Conservation (phyloP, 2,329 filamentous ascomycete genomes). For the Aspergillus thermomutatus region DNA sequence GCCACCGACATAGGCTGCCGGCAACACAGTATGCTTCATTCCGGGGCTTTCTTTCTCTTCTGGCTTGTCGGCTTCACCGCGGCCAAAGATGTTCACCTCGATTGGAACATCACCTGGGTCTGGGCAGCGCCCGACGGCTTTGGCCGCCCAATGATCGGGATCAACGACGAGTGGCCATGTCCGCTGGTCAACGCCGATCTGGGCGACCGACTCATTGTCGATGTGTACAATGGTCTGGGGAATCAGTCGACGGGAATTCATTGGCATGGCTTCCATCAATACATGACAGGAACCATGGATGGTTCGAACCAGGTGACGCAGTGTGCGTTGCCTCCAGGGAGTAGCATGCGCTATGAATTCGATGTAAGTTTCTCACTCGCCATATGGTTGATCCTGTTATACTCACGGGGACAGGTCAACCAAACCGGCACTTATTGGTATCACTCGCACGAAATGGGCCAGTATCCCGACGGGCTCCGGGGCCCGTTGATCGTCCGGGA, state of each 20-base stretch:
- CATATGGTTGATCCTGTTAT: not conserved
- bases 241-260: slow-evolving; percentile 40
- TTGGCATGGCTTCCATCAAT: slow-evolving; percentile 70
- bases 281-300: slow-evolving; percentile 68
- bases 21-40: not conserved
- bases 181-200: slow-evolving; percentile 50
- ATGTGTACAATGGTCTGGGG: slow-evolving; percentile 38
- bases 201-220: slow-evolving; percentile 38
- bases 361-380: slow-evolving; percentile 23
- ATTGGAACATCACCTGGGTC: slow-evolving; percentile 63
- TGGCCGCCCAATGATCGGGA: slow-evolving; percentile 65
- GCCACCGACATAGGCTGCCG: not conserved
- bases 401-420: slow-evolving; percentile 38
- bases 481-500: slow-evolving; percentile 65
- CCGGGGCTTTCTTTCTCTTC: not conserved
- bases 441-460: slow-evolving; percentile 64
- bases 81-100: slow-evolving; percentile 40
- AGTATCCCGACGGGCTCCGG: slow-evolving; percentile 68
- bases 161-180: slow-evolving; percentile 74
- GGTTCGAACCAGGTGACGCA: slow-evolving; percentile 65
- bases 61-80: not conserved
- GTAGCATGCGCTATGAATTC: slow-evolving; percentile 67
- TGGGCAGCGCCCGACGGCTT: slow-evolving; percentile 68
- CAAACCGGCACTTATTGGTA: slow-evolving; percentile 80
- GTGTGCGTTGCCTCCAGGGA: slow-evolving; percentile 63